Evolutionary conservation across 2,329 filamentous ascomycete species (phyloP), one percentile per base, ranked within the genome.

Genomic region (Allantophomopsis cytisporea): DNA sequence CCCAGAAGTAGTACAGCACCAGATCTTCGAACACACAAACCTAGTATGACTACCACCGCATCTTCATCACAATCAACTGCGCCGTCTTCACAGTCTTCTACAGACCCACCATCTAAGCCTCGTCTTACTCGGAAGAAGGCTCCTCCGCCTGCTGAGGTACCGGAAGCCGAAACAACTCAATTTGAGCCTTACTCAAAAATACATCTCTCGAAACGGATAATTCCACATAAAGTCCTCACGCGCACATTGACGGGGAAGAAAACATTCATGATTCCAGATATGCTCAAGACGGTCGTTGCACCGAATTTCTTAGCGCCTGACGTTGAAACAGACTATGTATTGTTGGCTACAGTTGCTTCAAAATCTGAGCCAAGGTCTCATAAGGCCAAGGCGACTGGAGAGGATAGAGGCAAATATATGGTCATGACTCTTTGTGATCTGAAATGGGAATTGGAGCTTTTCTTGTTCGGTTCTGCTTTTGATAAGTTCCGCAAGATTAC

Each of bases 401-500:
- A 66, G 35, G 66, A 68, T 2, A 63, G 71, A 15, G 80, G 81
- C 37, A 95, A 94, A 57, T 98, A 93, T 63, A 95, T 98, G 83
- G 81, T 89, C 2, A 65, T 98, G 45, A 84, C 76, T 2, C 68
- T 98, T 2, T 86, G 84, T 0, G 89, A 98, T 57, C 66, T 98
- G 10, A 81, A 86, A 51, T 94, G 80, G 76, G 86, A 94, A 50
- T 60, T 98, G 11, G 88, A 96, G 47, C 71, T 96, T 33, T 96
- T 87, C 51, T 73, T 98, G 12, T 98, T 98, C 60, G 83, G 84
- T 51, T 78, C 81, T 0, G 93, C 86, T 6, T 95, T 96, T 51
- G 80, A 84, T 13, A 78, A 83, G 40, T 98, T 91, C 63, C 96
- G 89, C 81, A 94, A 94, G 55, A 66, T 96, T n/a, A 79, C 79